Evolutionary conservation across 345 rosid genomes (phyloP).

Genomic region (Brassica cretica): DNA sequence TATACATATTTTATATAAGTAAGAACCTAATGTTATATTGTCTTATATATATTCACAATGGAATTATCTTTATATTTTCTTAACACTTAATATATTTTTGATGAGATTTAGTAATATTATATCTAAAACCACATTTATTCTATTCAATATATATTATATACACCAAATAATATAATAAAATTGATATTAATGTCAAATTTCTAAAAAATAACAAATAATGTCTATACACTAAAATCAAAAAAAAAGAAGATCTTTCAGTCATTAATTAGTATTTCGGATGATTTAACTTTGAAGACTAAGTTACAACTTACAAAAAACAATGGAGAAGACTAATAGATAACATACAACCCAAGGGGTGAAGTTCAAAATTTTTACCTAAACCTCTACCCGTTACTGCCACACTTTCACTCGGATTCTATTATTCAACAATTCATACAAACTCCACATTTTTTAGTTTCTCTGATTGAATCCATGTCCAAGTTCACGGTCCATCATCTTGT

Average conservation of each 20-base stretch:
- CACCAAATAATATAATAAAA: too few species aligned
- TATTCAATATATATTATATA: too few species aligned
- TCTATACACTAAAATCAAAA: too few species aligned
- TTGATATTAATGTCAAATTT: too few species aligned
- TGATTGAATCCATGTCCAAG: conserved; percentile 17
- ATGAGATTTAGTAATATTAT: too few species aligned
- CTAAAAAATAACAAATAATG: too few species aligned
- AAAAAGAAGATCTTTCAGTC: background rate
- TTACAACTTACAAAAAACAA: background rate
- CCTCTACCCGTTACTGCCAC: conserved; percentile 16
- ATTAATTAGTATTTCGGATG: background rate
- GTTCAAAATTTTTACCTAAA: conserved; percentile 15
- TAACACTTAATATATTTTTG: too few species aligned
- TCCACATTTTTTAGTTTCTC: conserved; percentile 15
- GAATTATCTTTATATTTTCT: too few species aligned
- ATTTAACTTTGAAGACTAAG: background rate
- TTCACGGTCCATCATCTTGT: conserved; percentile 68
- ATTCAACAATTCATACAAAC: conserved; percentile 28
- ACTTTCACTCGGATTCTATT: conserved; percentile 8
- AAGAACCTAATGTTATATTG: too few species aligned
- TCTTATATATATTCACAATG: too few species aligned
- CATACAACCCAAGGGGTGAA: conserved; percentile 6
- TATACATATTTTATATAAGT: too few species aligned
- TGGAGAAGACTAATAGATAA: conserved; percentile 10
- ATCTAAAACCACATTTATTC: too few species aligned